Conservation (phyloP, 202 grass and related monocot species). For the Hordeum pubiflorum region DNA sequence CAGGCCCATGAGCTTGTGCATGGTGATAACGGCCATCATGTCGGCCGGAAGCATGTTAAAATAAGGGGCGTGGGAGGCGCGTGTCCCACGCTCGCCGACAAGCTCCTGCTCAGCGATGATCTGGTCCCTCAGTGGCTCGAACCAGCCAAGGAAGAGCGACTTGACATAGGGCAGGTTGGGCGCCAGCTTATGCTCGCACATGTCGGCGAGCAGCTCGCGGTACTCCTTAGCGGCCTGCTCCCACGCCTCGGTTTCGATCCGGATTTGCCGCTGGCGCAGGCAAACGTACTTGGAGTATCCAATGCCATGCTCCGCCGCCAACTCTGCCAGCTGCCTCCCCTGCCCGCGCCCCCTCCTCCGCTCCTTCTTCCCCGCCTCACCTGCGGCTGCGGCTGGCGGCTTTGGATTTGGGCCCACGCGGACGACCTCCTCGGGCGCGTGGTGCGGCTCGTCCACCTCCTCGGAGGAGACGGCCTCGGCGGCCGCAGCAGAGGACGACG, state of each 20-base stretch:
- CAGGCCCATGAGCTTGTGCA: slow-evolving; percentile 96
- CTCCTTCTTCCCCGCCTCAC: not conserved
- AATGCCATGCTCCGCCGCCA: slow-evolving; percentile 37
- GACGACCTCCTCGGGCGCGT: slow-evolving; percentile 7
- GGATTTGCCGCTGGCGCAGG: slow-evolving; percentile 61
- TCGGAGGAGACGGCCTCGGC: slow-evolving; percentile 38
- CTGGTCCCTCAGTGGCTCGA: slow-evolving; percentile 70
- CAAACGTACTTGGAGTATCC: slow-evolving; percentile 31
- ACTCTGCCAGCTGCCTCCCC: not conserved
- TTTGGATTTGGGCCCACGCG: not conserved
- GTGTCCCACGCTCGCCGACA: slow-evolving; percentile 1
- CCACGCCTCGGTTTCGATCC: slow-evolving; percentile 89
- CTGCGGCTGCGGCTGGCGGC: not conserved
- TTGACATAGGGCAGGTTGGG: slow-evolving; percentile 89
- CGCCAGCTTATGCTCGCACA: slow-evolving; percentile 86
- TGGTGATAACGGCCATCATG: slow-evolving; percentile 95
- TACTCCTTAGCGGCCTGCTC: slow-evolving; percentile 91
- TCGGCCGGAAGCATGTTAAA: slow-evolving; percentile 68
- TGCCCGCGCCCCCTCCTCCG: not conserved
- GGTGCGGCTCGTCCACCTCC: slow-evolving; percentile 32
- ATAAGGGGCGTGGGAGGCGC: slow-evolving; percentile 20
- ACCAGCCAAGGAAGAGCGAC: slow-evolving; percentile 91
- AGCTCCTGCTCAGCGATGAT: slow-evolving; percentile 56
- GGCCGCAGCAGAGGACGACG: slow-evolving; percentile 19
- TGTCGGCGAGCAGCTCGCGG: slow-evolving; percentile 68